Base-by-base conservation (phyloP, 2,329 filamentous ascomycete genomes). In the Cladorrhinum sp. region DNA sequence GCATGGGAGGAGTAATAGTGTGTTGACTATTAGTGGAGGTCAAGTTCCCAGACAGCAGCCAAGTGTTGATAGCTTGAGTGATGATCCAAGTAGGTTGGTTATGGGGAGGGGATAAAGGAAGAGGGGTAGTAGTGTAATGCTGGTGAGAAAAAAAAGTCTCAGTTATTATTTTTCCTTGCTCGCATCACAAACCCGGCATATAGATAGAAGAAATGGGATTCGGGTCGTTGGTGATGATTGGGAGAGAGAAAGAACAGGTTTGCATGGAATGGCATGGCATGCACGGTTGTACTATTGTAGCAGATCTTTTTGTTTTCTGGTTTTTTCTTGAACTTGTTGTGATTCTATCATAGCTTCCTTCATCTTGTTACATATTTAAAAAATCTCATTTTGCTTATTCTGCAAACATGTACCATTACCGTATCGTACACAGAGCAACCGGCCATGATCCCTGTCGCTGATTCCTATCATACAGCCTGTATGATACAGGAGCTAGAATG, bases 81-180 rank as follows among this genome's bases (percentile, higher is more conserved):
- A 68, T 38, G 68, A 69, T 55, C 67, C 68, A 2, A 66, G 65
- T 3, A 67, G 58, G 50, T 63, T 66, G 48, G 48, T 68, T 13
- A 67, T 70, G 65, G 66, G 65, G 6, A 64, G 57, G 41, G 32
- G 20, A n/a, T 67, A 45, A 58, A 7, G 13, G 16, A 41, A 13
- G 36, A 6, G 36, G 6, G 20, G 25, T 22, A 23, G 9, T 24
- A 36, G 27, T 20, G 13, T 5, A 50, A 18, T 16, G 27, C 6
- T 25, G 54, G 48, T 7, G 32, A 36, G 32, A 36, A 12, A 16
- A 12, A 36, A 36, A 45, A 45, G 8, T 45, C 41, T 45, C 32
- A 10, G n/a, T 36, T 36, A 9, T 16, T n/a, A n/a, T 36, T 36
- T 36, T 36, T 36, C 32, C 32, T 36, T 36, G 32, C 32, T 36